Conservation (phyloP, 441 rosid species). For the Pelargonium cotyledonis region DNA sequence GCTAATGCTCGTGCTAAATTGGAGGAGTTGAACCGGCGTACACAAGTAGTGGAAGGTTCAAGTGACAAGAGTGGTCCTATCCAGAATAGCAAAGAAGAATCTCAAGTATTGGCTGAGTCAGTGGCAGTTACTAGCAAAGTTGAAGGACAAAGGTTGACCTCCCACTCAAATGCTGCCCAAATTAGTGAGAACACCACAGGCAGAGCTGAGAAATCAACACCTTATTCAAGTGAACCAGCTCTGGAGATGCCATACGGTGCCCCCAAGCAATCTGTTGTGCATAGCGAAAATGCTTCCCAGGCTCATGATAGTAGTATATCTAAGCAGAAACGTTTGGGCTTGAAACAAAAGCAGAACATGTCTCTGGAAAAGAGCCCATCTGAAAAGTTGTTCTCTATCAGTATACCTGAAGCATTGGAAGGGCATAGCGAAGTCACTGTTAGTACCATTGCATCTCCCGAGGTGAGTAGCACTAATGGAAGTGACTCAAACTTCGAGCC, state of each 20-base stretch:
- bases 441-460: conserved; percentile 27
- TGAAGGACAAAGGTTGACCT: conserved; percentile 24
- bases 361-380: conserved; percentile 33
- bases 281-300: conserved; percentile 28
- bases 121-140: conserved; percentile 19
- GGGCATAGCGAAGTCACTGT: conserved; percentile 24
- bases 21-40: conserved; percentile 73
- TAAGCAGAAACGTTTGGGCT: conserved; percentile 49
- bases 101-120: conserved; percentile 24
- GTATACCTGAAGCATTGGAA: conserved; percentile 30
- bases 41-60: conserved; percentile 39
- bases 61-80: conserved; percentile 30
- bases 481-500: conserved; percentile 31
- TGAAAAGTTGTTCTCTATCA: conserved; percentile 31
- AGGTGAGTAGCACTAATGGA: conserved; percentile 29
- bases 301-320: conserved; percentile 29
- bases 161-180: conserved; percentile 21
- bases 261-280: conserved; percentile 19
- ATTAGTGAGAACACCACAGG: conserved; percentile 23
- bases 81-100: conserved; percentile 25
- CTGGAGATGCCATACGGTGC: conserved; percentile 28
- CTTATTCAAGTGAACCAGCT: conserved; percentile 23
- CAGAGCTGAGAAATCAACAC: conserved; percentile 32
- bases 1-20: conserved; percentile 79
- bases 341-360: conserved; percentile 48